These are phyloP conservation scores for Acacia confusa DNA, from an alignment of 306 rosid species.

Conservation along the genomic window DNA sequence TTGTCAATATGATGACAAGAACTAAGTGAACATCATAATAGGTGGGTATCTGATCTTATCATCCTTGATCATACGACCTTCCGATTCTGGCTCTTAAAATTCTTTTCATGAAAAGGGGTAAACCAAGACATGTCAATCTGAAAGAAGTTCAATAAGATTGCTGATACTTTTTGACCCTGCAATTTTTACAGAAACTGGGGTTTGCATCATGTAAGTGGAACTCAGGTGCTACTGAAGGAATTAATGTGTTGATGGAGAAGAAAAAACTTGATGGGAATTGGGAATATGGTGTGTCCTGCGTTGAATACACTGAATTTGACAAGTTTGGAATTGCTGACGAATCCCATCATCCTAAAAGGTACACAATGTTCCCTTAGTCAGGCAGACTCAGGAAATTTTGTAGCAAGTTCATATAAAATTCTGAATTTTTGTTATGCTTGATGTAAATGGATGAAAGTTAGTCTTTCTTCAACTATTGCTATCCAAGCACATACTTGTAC, in stretches of 20 bases:
- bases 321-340: conserved; percentile 70
- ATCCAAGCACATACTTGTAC: background rate
- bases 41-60: too few species aligned
- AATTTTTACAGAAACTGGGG: conserved; percentile 72
- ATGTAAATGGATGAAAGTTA: background rate
- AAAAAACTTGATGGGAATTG: conserved; percentile 74
- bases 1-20: too few species aligned
- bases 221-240: conserved; percentile 90
- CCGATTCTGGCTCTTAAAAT: too few species aligned
- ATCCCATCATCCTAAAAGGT: conserved; percentile 58
- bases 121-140: background rate
- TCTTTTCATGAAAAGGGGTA: too few species aligned
- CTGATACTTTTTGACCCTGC: conserved; percentile 12
- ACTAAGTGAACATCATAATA: too few species aligned
- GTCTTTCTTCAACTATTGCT: background rate
- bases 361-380: conserved; percentile 29
- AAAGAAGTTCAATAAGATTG: conserved; percentile 7
- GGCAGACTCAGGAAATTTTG: background rate
- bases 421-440: background rate
- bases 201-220: conserved; percentile 88
- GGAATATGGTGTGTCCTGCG: conserved; percentile 87
- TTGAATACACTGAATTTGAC: conserved; percentile 93
- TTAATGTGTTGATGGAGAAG: conserved; percentile 87
- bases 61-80: too few species aligned
- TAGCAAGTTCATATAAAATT: background rate